Conservation (phyloP, 192 early-diverging fungal species). For the Coemansia sp. region DNA sequence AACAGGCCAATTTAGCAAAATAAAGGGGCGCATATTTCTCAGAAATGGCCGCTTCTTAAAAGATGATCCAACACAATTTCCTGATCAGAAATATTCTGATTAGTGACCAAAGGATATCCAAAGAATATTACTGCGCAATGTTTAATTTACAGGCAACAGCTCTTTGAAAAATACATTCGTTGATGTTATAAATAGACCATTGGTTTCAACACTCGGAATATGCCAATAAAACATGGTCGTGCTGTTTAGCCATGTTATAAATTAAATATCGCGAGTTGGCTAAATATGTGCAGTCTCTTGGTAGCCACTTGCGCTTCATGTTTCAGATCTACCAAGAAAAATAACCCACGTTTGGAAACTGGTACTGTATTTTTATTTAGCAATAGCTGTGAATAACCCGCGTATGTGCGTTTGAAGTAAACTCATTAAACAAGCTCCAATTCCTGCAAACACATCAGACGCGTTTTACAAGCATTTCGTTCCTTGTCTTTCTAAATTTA, state of each 20-base stretch:
- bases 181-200: background rate
- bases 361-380: background rate
- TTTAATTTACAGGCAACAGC: background rate
- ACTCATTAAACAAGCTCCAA: background rate
- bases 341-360: constrained; percentile 2
- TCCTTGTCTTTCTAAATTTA: background rate
- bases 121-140: background rate
- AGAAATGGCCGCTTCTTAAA: background rate
- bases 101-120: background rate
- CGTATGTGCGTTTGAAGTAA: background rate
- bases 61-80: background rate
- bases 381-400: background rate
- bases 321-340: constrained; percentile 2
- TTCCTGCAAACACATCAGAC: background rate
- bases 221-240: background rate
- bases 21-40: background rate
- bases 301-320: background rate
- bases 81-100: background rate
- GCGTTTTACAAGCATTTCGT: background rate
- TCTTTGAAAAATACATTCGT: background rate
- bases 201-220: background rate
- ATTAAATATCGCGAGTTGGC: background rate
- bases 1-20: background rate
- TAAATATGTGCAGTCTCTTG: background rate
- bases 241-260: background rate